These are phyloP conservation scores for Helianthus tuberosus DNA, from an alignment of 129 eudicot species.

Conservation along the genomic window DNA sequence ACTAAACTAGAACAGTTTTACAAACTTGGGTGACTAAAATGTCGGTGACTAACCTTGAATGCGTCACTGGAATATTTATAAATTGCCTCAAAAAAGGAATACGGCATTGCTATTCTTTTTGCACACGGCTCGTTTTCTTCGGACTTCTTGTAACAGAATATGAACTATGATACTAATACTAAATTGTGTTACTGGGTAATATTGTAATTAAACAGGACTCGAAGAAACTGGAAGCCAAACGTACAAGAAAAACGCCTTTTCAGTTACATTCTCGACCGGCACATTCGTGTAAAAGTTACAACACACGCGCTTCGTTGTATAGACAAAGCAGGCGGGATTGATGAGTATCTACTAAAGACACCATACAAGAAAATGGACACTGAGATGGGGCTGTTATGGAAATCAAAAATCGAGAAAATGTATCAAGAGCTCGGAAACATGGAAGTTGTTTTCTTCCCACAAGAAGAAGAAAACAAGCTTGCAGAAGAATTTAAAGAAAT, in stretches of 20 bases:
- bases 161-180: background rate
- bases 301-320: conserved; percentile 94
- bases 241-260: conserved; percentile 87
- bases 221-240: conserved; percentile 93
- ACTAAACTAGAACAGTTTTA: background rate
- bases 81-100: background rate
- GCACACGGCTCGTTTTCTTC: background rate
- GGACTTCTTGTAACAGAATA: background rate
- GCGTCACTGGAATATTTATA: background rate
- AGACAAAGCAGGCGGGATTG: conserved; percentile 99
- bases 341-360: conserved; percentile 88
- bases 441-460: conserved; percentile 79
- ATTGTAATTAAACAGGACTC: conserved; percentile 49
- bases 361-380: conserved; percentile 97
- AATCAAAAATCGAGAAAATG: conserved; percentile 87
- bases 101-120: background rate
- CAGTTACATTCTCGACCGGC: conserved; percentile 85
- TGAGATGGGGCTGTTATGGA: conserved; percentile 89
- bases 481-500: conserved; percentile 69
- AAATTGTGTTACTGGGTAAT: conserved; percentile 2
- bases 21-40: background rate
- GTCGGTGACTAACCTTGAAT: background rate
- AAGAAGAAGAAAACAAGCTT: conserved; percentile 79
- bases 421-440: conserved; percentile 78
- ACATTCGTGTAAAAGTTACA: conserved; percentile 83